Base-by-base conservation (phyloP, 768 basidiomycete species). In the Podaxis carcinomalis region DNA sequence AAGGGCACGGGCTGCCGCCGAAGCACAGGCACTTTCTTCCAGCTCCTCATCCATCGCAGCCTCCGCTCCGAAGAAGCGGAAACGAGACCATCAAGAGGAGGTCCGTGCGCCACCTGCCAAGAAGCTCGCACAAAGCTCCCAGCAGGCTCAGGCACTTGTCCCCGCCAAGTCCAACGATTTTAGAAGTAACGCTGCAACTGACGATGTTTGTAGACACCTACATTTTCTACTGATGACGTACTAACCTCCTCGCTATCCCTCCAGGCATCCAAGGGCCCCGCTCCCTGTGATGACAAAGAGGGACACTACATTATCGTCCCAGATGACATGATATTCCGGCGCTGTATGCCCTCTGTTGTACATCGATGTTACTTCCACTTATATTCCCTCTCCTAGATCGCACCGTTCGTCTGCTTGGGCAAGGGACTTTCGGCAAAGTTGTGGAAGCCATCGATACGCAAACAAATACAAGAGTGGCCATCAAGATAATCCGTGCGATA, bases 371-470 rank as follows among this genome's bases (percentile, higher is more conserved):
- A 53, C 62, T 58, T 47, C 62, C 62, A 44, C 73, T 68, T 40
- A 67, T 62, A 39, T 36, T 59, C 40, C n/a, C 28, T 51, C 46
- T 64, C 62, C 13, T 68, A 98, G 96, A 98, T 84, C 92, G 90
- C 51, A 98, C 95, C 44, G 86, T 95, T 62, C 83, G 87, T 61
- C 80, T 95, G 23, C 80, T 99, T 4, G 97, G 97, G 16, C 96
- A 98, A 77, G 97, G 97, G 11, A 98, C 97, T 13, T 99, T 98
- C 70, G 97, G 97, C 66, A 99, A 98, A 74, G 97, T 99, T 32
- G 95, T 99, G 51, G 93, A 98, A 73, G 94, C 94, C 5, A 73
- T 90, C 67, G 93, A 97, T 77, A 83, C 84, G 44, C 81, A 86
- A 65, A 89, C 84, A 27, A 84, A 89, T 62, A 80, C 78, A 66